Percentiles rank a stretch among this genome's conserved stretches.
Evolutionary conservation across 148 eudicot genomes (phyloP).

Genomic region (Persicaria tinctoria): DNA sequence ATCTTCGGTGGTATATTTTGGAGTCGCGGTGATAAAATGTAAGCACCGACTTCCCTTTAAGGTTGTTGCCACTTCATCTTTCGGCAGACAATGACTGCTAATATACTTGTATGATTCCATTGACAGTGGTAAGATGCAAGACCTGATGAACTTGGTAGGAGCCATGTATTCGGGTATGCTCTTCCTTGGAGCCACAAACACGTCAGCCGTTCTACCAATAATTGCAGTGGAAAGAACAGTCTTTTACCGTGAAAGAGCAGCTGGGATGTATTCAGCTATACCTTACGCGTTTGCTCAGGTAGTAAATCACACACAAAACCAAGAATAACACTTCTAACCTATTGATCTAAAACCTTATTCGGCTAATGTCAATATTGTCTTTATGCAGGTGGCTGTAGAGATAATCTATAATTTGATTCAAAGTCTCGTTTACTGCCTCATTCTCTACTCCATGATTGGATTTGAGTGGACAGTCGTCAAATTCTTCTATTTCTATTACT

Average conservation of each 20-base stretch:
- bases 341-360: background rate
- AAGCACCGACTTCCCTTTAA: slow-evolving; percentile 18
- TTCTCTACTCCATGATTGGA: slow-evolving; percentile 69
- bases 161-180: slow-evolving; percentile 41
- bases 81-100: background rate
- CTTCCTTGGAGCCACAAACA: slow-evolving; percentile 49
- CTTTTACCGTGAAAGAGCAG: slow-evolving; percentile 70
- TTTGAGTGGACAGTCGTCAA: slow-evolving; percentile 49
- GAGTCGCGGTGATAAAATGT: slow-evolving; percentile 44
- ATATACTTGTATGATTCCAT: background rate
- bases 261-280: slow-evolving; percentile 67
- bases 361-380: background rate
- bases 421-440: slow-evolving; percentile 31
- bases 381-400: slow-evolving; percentile 55
- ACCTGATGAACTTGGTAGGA: slow-evolving; percentile 52
- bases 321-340: background rate
- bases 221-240: slow-evolving; percentile 53
- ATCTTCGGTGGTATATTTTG: slow-evolving; percentile 53
- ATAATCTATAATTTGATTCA: slow-evolving; percentile 36
- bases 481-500: slow-evolving; percentile 59
- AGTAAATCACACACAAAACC: background rate
- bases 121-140: slow-evolving; percentile 38
- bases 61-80: background rate
- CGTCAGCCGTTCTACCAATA: slow-evolving; percentile 39
- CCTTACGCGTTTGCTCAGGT: slow-evolving; percentile 74